These are phyloP conservation scores for Saccharum officinarum DNA, from an alignment of 176 grass and related monocot species.

Conservation along the genomic window DNA sequence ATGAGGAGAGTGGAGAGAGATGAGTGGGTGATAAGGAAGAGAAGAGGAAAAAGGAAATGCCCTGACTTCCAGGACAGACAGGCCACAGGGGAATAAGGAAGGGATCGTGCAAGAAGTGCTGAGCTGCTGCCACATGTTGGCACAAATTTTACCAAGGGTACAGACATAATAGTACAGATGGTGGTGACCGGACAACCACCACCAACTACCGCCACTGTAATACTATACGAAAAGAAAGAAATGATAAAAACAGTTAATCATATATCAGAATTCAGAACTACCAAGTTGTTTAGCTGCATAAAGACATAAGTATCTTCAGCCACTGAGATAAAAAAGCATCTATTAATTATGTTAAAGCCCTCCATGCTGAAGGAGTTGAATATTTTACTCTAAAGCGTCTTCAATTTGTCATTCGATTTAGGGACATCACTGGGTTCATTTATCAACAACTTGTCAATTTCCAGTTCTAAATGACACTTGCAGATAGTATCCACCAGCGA, in stretches of 20 bases:
- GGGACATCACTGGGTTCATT: background rate
- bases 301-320: background rate
- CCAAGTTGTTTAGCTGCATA: background rate
- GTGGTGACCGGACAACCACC: too few species aligned
- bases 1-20: too few species aligned
- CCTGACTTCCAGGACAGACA: too few species aligned
- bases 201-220: too few species aligned
- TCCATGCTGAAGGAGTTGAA: background rate
- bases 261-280: background rate
- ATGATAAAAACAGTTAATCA: background rate
- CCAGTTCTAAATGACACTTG: background rate
- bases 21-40: too few species aligned
- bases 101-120: too few species aligned
- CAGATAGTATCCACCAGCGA: background rate
- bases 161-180: too few species aligned
- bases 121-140: too few species aligned
- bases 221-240: background rate
- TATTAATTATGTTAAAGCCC: background rate
- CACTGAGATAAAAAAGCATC: background rate
- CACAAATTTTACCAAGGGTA: too few species aligned
- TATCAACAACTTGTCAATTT: conserved; percentile 15
- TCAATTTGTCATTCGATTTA: conserved; percentile 6
- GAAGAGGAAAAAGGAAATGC: too few species aligned
- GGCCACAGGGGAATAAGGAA: too few species aligned
- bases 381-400: background rate